phyloP scores from a whole-genome alignment of 768 basidiomycete genomes.

The Suillus luteus region DNA sequence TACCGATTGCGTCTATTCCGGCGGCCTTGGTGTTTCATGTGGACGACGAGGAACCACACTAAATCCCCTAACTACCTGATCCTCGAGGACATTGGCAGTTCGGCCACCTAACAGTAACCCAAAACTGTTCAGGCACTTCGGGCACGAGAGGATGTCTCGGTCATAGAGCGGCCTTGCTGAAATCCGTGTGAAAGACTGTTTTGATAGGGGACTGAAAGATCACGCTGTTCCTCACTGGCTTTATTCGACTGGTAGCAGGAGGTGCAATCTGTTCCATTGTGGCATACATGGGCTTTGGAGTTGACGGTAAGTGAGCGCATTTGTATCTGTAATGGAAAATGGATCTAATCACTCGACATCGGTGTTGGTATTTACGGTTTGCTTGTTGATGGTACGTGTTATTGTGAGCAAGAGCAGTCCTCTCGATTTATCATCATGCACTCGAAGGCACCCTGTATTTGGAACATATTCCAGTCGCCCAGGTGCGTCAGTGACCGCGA shows the following conservation, averaged over 20 bases:
- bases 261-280: slow-evolving; percentile 48
- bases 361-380: slow-evolving; percentile 29
- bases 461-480: slow-evolving; percentile 48
- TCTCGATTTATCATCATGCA: slow-evolving; percentile 23
- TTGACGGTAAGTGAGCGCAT: slow-evolving; percentile 51
- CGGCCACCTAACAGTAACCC: not conserved
- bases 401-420: not conserved
- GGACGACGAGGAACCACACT: too few species aligned
- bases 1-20: too few species aligned
- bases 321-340: slow-evolving; percentile 5
- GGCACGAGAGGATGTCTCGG: not conserved
- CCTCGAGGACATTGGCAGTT: not conserved
- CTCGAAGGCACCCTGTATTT: slow-evolving; percentile 45
- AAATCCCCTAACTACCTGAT: too few species aligned
- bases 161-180: not conserved
- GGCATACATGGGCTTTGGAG: slow-evolving; percentile 50
- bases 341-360: slow-evolving; percentile 18
- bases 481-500: slow-evolving; percentile 22
- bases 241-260: slow-evolving; percentile 54
- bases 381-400: slow-evolving; percentile 46
- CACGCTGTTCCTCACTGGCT: slow-evolving; percentile 40
- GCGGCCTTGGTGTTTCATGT: too few species aligned
- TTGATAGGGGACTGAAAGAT: slow-evolving; percentile 19
- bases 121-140: not conserved
- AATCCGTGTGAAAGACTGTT: not conserved